A percentile compares a stretch with the other conserved stretches of the same genome.
Evolutionary conservation across 805 yeast genomes (phyloP).

Genomic region (Lipomyces orientalis): DNA sequence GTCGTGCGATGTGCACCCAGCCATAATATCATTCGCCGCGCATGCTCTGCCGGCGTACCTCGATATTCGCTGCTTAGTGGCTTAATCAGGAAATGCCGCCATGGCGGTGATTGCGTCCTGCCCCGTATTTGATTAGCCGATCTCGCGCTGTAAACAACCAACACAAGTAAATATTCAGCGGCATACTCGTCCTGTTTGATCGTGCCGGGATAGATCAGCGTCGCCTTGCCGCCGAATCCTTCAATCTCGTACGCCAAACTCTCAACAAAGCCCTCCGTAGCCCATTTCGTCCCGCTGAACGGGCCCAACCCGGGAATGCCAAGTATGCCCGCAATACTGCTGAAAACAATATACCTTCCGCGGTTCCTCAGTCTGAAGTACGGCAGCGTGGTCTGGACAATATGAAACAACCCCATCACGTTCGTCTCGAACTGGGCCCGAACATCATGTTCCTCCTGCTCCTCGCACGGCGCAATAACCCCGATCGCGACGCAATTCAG

Average conservation of each 20-base stretch:
- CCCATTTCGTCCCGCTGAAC: conserved; percentile 44
- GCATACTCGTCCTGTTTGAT: conserved; percentile 25
- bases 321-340: conserved; percentile 40
- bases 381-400: conserved; percentile 40
- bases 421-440: conserved; percentile 42
- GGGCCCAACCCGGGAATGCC: conserved; percentile 45
- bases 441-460: conserved; percentile 41
- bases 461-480: conserved; percentile 40
- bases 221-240: conserved; percentile 31
- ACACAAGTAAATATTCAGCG: neutral
- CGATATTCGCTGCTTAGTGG: conserved; percentile 34
- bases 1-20: conserved; percentile 31
- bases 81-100: conserved; percentile 39
- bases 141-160: neutral
- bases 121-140: neutral
- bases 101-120: conserved; percentile 28
- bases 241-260: conserved; percentile 42
- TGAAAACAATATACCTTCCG: conserved; percentile 36
- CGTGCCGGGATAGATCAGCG: conserved; percentile 34
- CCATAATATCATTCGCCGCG: conserved; percentile 37
- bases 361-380: conserved; percentile 29
- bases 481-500: conserved; percentile 39
- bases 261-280: conserved; percentile 45
- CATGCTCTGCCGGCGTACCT: conserved; percentile 40
- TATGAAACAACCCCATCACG: conserved; percentile 41